These are phyloP conservation scores for Paracamarosporium sp. DNA, from an alignment of 2,329 filamentous ascomycete species.

Conservation along the genomic window DNA sequence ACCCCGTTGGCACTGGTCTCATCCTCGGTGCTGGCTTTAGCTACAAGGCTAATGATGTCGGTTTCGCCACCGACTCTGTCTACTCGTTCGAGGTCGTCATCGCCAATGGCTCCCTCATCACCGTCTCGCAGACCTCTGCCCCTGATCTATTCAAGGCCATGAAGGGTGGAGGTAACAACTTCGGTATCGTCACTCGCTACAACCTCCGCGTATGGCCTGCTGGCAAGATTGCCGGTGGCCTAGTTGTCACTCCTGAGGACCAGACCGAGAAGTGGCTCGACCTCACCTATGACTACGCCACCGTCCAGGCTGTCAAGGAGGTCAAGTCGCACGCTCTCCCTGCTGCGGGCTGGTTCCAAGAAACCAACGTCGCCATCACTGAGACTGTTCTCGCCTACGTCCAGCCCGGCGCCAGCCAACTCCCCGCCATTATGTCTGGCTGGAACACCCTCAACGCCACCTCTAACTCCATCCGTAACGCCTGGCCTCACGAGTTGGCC, in stretches of 20 bases:
- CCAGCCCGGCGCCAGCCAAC: too few species aligned
- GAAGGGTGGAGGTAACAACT: background rate
- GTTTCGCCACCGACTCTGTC: background rate
- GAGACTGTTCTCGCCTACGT: too few species aligned
- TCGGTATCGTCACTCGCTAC: background rate
- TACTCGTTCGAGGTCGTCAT: background rate
- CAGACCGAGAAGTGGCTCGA: background rate
- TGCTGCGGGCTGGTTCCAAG: too few species aligned
- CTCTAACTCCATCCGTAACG: too few species aligned
- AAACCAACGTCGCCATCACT: too few species aligned
- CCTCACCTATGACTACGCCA: too few species aligned
- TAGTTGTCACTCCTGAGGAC: too few species aligned
- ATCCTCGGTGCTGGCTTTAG: background rate
- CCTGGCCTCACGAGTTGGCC: too few species aligned
- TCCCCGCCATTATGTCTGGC: too few species aligned
- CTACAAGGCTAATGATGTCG: background rate
- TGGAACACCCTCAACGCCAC: too few species aligned
- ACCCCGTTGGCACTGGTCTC: background rate
- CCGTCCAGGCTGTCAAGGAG: too few species aligned
- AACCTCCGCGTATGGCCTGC: background rate
- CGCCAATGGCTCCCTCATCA: background rate
- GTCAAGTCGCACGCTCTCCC: background rate
- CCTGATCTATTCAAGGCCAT: background rate
- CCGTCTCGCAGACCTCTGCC: background rate
- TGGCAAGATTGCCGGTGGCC: background rate